phyloP scores from a whole-genome alignment of 805 yeast species.

The Jamesozyma piceae region DNA sequence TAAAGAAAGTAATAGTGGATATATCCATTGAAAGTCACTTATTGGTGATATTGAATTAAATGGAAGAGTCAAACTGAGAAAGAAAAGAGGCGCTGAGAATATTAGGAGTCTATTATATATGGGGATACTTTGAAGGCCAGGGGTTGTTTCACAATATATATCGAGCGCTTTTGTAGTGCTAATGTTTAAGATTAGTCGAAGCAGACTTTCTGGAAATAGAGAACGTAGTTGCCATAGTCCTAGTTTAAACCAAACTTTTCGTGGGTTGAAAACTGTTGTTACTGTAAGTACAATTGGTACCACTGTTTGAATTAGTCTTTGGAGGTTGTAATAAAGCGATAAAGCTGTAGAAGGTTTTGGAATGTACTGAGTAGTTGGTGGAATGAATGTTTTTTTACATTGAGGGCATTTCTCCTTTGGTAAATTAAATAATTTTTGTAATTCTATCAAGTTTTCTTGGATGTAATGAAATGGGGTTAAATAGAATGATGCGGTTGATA shows the following conservation, averaged over 20 bases:
- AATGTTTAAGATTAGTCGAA: conserved; percentile 17
- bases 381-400: conserved; percentile 6
- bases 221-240: conserved; percentile 23
- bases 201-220: conserved; percentile 21
- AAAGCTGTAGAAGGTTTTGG: neutral
- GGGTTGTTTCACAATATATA: conserved; percentile 17
- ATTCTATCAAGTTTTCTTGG: neutral
- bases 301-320: conserved; percentile 3
- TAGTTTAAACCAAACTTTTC: conserved; percentile 15
- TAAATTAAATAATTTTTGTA: neutral
- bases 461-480: neutral
- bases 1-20: conserved; percentile 10
- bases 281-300: conserved; percentile 3
- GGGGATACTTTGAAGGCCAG: conserved; percentile 18
- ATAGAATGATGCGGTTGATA: neutral
- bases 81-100: conserved; percentile 17
- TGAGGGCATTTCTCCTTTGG: conserved; percentile 10
- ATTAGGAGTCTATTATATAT: conserved; percentile 11
- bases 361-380: conserved; percentile 1
- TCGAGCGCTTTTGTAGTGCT: conserved; percentile 24
- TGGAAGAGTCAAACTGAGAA: conserved; percentile 1
- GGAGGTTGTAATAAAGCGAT: neutral
- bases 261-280: conserved; percentile 9
- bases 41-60: neutral
- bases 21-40: conserved; percentile 12